Percentiles rank a stretch among this genome's conserved stretches.
Conservation (phyloP, 106 monocot genomes). For the Platanthera guangdongensis region DNA sequence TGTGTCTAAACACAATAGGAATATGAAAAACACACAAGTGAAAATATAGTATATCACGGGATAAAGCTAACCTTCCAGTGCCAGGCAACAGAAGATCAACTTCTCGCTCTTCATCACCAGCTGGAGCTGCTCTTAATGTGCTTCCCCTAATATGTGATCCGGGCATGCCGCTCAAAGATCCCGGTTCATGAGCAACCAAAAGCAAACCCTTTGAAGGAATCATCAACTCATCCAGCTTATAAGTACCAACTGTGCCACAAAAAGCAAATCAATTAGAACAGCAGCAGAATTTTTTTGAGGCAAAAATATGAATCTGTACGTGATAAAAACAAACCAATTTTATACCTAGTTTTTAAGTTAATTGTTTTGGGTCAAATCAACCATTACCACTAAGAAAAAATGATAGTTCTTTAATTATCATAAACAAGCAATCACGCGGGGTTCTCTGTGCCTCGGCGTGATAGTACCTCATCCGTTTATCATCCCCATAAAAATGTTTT, state of each 20-base stretch:
- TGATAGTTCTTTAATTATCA: too few relatives aligned
- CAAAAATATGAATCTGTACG: not conserved
- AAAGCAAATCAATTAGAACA: not conserved
- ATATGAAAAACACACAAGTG: not conserved
- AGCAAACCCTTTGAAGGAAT: constrained; percentile 53
- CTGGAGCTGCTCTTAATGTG: constrained; percentile 67
- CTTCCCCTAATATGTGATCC: constrained; percentile 95
- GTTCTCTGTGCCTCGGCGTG: too few relatives aligned
- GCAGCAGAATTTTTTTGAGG: not conserved
- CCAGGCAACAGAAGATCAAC: constrained; percentile 96
- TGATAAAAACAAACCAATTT: not conserved
- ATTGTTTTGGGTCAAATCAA: not conserved
- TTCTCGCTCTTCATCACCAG: constrained; percentile 59
- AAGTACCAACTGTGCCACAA: constrained; percentile 26
- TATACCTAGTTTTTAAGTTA: not conserved
- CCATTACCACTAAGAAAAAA: not conserved
- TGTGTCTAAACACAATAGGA: not conserved
- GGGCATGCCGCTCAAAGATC: constrained; percentile 32
- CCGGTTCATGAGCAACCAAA: constrained; percentile 80
- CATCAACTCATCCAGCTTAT: constrained; percentile 26
- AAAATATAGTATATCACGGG: not conserved
- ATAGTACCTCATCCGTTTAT: too few relatives aligned
- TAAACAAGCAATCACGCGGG: too few relatives aligned
- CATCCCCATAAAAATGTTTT: too few relatives aligned
- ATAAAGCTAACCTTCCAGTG: constrained; percentile 51